Evolutionary conservation across 306 rosid species (phyloP).

Genomic region (Vicia faba): DNA sequence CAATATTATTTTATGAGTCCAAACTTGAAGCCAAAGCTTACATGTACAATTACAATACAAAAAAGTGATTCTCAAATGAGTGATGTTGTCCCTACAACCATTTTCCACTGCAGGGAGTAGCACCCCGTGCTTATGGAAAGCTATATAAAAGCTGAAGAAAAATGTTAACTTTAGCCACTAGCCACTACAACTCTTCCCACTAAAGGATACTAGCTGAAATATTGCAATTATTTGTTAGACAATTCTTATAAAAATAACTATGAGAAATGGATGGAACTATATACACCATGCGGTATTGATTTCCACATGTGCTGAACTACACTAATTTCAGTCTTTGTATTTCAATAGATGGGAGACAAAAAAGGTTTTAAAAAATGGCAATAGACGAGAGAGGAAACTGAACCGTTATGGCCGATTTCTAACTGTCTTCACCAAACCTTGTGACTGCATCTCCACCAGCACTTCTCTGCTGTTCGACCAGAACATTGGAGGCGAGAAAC

Average conservation of each 20-base stretch:
- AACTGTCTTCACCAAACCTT: too few relatives aligned
- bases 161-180: constrained; percentile 28
- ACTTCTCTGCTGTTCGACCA: too few relatives aligned
- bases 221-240: constrained; percentile 22
- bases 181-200: constrained; percentile 28
- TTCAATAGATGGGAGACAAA: too few relatives aligned
- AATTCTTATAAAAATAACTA: constrained; percentile 4
- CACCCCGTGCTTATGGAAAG: constrained; percentile 46
- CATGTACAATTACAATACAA: constrained; percentile 23
- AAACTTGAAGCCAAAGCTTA: constrained; percentile 29
- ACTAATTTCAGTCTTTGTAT: too few relatives aligned
- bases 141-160: constrained; percentile 25
- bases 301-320: background rate
- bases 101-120: constrained; percentile 24
- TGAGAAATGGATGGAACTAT: constrained; percentile 1
- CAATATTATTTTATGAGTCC: background rate
- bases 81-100: constrained; percentile 39
- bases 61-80: constrained; percentile 30
- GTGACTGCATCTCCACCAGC: too few relatives aligned
- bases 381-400: too few relatives aligned
- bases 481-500: too few relatives aligned
- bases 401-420: too few relatives aligned
- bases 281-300: background rate
- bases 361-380: too few relatives aligned
- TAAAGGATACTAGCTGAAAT: constrained; percentile 29